Base-by-base conservation (phyloP, 2,329 filamentous ascomycete genomes). In the Reticulascus tulasneorum region DNA sequence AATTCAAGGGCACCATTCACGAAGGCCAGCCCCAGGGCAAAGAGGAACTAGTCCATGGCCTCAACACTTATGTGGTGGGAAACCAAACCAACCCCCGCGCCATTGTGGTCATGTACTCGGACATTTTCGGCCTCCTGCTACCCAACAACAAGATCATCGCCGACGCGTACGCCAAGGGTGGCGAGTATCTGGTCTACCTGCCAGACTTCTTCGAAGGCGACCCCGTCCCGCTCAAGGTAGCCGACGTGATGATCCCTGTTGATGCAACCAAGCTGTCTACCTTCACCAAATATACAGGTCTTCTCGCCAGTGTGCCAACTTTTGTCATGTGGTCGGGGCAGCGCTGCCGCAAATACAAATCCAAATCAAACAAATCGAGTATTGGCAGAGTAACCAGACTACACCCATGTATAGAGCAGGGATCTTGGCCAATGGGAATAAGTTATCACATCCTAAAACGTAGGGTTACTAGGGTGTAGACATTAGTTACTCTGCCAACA, bases 111-210 rank as follows among this genome's bases (percentile, higher is more conserved):
- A 20, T 63, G 33, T 50, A 67, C 23, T 53, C 58, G 28, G 64
- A 66, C 32, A 45, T 68, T 12, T 54, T 66, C 6, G 64, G 65
- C 23, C 72, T 67, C 65, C 64, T 46, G 3, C 67, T 68, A 31
- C 47, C 51, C 18, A 73, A 73, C 42, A 43, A 54, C 23, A 59
- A 67, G 1, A 50, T 73, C 2, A 53, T 73, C 2, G 67, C 67
- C 2, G 69, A 73, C 36, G 58, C 67, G 47, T 71, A 63, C 40
- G 67, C 69, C 5, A 47, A 49, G 12, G 64, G 72, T 42, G 54
- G 53, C n/a, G 50, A 62, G 23, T 66, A 59, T 0, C 71, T 67
- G 2, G 67, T 70, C 20, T 73, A 68, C 45, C 41, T 72, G 2
- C 53, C 53, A 3, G 53, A 56, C 36, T 51, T 56, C 30, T 66